Percentiles rank a stretch among this genome's conserved stretches.
Evolutionary conservation across 306 rosid genomes (phyloP).

Genomic region (Ochetophila trinervis): DNA sequence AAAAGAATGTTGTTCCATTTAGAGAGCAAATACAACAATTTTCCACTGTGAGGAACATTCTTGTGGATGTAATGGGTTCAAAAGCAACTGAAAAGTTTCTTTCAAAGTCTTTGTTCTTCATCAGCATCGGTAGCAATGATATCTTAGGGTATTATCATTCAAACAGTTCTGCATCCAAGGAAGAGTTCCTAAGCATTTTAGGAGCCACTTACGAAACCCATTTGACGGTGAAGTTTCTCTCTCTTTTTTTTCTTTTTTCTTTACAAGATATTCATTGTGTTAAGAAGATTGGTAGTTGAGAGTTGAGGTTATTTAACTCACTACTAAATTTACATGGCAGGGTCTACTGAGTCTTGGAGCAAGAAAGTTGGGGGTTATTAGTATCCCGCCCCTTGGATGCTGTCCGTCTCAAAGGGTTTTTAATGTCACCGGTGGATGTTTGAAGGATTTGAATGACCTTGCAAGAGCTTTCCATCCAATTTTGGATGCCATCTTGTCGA

Average conservation of each 20-base stretch:
- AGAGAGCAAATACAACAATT: conserved; percentile 25
- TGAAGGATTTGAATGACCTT: conserved; percentile 24
- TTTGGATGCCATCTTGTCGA: conserved; percentile 6
- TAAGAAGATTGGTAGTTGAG: neutral
- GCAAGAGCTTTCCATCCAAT: conserved; percentile 22
- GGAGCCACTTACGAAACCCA: conserved; percentile 18
- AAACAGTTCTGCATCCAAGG: neutral
- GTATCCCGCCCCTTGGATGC: conserved; percentile 26
- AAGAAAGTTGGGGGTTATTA: conserved; percentile 31
- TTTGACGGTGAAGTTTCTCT: conserved; percentile 11
- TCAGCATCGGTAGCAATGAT: conserved; percentile 32
- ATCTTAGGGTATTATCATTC: conserved; percentile 23
- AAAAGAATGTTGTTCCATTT: conserved; percentile 15
- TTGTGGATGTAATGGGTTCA: conserved; percentile 6
- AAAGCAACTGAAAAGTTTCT: conserved; percentile 5
- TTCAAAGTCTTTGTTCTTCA: conserved; percentile 25
- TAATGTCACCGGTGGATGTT: conserved; percentile 24
- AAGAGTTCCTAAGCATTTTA: conserved; percentile 15
- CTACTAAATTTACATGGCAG: conserved; percentile 12
- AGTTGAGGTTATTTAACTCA: neutral
- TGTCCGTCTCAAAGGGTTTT: conserved; percentile 31
- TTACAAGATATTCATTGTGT: neutral
- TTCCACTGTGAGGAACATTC: conserved; percentile 2
- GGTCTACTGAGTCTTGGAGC: conserved; percentile 24
- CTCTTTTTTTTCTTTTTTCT: neutral